Conservation (phyloP, 2,329 filamentous ascomycete genomes). For the Colletotrichum graminicola region DNA sequence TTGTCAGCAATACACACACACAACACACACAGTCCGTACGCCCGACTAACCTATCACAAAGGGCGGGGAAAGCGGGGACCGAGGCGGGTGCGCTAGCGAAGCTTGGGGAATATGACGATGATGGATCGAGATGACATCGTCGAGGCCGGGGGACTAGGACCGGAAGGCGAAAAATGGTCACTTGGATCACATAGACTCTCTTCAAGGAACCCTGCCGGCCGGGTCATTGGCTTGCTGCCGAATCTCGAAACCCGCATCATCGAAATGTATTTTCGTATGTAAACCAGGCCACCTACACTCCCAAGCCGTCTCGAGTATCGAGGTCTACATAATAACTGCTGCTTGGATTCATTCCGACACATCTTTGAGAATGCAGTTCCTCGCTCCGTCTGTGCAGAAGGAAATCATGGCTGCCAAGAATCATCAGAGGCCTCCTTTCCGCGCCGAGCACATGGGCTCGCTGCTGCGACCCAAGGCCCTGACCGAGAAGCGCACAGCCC, state of each 20-base stretch:
- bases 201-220: background rate
- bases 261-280: slow-evolving; percentile 9
- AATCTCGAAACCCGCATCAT: background rate
- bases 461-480: slow-evolving; percentile 72
- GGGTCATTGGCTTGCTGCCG: background rate
- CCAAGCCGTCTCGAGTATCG: background rate
- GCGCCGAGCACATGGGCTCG: slow-evolving; percentile 82
- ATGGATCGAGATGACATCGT: slow-evolving; percentile 33
- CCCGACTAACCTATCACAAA: slow-evolving; percentile 51
- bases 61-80: slow-evolving; percentile 47
- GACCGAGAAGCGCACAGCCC: slow-evolving; percentile 49
- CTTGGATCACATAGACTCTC: background rate
- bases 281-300: background rate
- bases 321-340: background rate
- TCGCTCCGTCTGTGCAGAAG: background rate
- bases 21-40: background rate
- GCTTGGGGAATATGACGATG: slow-evolving; percentile 7
- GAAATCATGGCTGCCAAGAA: slow-evolving; percentile 35
- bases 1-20: slow-evolving; percentile 16
- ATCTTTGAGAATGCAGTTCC: slow-evolving; percentile 12
- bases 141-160: slow-evolving; percentile 7
- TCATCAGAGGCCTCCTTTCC: slow-evolving; percentile 66
- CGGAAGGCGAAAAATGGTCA: background rate
- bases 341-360: no score
- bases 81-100: slow-evolving; percentile 10